Base-by-base conservation (phyloP, 2,329 filamentous ascomycete genomes). In the Pseudocercospora pini-densiflorae region DNA sequence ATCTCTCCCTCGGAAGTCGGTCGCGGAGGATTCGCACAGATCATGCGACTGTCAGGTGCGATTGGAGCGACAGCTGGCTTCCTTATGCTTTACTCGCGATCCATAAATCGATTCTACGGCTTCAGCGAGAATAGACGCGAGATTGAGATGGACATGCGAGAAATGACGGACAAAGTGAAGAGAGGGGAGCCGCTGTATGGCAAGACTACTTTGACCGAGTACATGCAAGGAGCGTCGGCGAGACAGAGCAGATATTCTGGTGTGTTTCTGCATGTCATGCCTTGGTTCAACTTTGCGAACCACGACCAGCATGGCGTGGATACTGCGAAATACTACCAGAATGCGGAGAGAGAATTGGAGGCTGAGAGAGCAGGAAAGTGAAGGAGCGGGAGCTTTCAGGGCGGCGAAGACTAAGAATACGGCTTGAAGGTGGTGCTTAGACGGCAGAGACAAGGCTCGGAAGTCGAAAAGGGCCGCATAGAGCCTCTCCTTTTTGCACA, bases 251-350 rank as follows among this genome's bases (percentile, higher is more conserved):
- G 95, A 77, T 98, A 97, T 85, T 90, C 92, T 43, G 91, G 91
- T 47, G 85, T 95, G 33, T 95, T 94, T 80, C 83, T 92, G 71
- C 91, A 93, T 77, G 88, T 94, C 62, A 83, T 99, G 64, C 94
- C 94, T 45, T 98, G 94, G 95, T 94, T 97, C 83, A 99, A 99
- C 85, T 91, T 99, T 82, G 94, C 97, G 77, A 98, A 99, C 82
- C 95, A 99, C 82, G 90, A 88, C 78, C 87, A 96, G 87, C 95
- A 99, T 79, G 95, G 95, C 73, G 92, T 99, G 66, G 95, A 99
- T 79, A 99, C 95, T 33, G 93, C 94, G 71, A 99, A 99, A 84
- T 99, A 99, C 84, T 99, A 97, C 82, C 90, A 90, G 79, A 93
- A 97, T 80, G 95, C 95, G 7, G 95, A 99, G 85, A 86, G 90